Evolutionary conservation across 2,329 filamentous ascomycete genomes (phyloP), one percentile per base, ranked within the genome.

Genomic region (Venturia effusa): DNA sequence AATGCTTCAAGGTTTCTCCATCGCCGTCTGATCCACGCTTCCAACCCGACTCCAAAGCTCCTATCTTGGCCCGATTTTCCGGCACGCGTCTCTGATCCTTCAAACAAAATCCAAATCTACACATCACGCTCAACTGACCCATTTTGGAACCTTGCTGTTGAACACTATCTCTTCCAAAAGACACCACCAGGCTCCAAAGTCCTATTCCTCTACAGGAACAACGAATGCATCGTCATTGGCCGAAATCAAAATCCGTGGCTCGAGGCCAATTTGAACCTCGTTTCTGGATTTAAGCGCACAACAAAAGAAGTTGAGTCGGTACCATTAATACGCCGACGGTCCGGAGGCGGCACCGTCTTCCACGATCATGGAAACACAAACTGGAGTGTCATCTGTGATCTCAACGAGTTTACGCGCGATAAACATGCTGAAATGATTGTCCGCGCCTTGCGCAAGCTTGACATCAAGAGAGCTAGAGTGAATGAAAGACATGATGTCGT

Each of bases 211-310:
- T 99, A 97, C 78, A 84, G 86, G 70, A 97, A 99, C 76, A 77
- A 84, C 43, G 92, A 93, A 0, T 92, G 90, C 73, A 83, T 99
- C 66, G 87, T 99, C 72, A 88, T 99, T 68, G 94, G 94, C 54
- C 87, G 94, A 66, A 99, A 99, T 74, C 94, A 99, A 78, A 99
- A 99, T 74, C 94, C 94, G 63, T 99, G 93, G 94, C 81, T 90
- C 10, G 94, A 99, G 78, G 86, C 90, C 66, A 90, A 96, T 72
- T 81, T 97, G 10, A 77, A 77, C 45, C 79, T 84, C 0, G 78
- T 96, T 10, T n/a, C 3, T 22, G 63, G 39, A 7, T 41, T 24
- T 13, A 54, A 22, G 19, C n/a, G 10, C 11, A 51, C 60, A n/a
- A 24, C 22, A 51, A 27, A 27, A 15, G 10, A 27, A 27, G n/a